Percentiles rank a stretch among this genome's conserved stretches.
Evolutionary conservation across 768 basidiomycete genomes (phyloP).

Genomic region (Leccinum arenicola): DNA sequence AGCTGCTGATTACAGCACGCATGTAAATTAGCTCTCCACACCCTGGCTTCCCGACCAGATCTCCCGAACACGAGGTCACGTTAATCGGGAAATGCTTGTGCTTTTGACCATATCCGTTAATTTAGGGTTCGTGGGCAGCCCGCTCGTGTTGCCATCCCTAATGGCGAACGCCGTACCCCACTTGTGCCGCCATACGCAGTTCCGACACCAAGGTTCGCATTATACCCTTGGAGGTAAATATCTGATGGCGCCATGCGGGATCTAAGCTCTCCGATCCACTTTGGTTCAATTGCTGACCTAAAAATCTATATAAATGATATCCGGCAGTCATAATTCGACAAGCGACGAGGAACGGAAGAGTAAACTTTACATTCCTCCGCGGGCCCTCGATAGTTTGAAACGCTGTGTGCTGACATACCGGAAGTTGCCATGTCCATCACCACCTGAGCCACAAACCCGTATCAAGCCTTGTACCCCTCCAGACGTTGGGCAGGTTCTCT

Average conservation of each 20-base stretch:
- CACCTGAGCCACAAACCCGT: not conserved
- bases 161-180: constrained; percentile 25
- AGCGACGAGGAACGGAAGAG: constrained; percentile 5
- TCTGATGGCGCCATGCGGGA: constrained; percentile 18
- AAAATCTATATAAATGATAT: not conserved
- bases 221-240: constrained; percentile 14
- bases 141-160: constrained; percentile 12
- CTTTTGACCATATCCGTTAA: constrained; percentile 29
- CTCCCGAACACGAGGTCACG: constrained; percentile 18
- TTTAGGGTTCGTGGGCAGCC: constrained; percentile 28
- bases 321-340: constrained; percentile 4
- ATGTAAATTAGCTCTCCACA: constrained; percentile 8
- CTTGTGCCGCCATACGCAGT: constrained; percentile 3
- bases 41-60: constrained; percentile 23
- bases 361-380: constrained; percentile 22
- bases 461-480: not conserved
- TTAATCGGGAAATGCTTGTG: constrained; percentile 27
- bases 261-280: constrained; percentile 19
- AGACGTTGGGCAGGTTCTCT: not conserved
- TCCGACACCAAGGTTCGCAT: constrained; percentile 13
- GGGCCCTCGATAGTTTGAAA: constrained; percentile 24
- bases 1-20: constrained; percentile 14
- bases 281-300: constrained; percentile 1
- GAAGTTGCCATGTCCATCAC: constrained; percentile 8
- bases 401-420: constrained; percentile 12